Percentiles rank a stretch among this genome's conserved stretches.
These are phyloP conservation scores for Huiozyma naganishii DNA, from an alignment of 805 yeast genomes.

Conservation along the genomic window DNA sequence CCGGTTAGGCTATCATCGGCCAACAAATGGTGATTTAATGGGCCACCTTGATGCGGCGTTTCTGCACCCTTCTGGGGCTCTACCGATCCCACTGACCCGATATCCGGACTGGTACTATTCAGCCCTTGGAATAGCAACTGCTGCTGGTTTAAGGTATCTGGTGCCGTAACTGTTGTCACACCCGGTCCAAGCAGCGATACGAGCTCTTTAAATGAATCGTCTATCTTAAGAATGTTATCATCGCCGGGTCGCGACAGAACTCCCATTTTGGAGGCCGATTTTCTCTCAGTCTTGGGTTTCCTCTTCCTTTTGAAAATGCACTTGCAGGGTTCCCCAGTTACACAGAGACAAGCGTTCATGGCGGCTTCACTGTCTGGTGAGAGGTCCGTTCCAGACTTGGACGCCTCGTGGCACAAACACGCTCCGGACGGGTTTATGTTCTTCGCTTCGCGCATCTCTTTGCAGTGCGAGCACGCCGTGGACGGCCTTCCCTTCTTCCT, in stretches of 20 bases:
- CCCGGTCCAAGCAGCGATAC: too few relatives aligned
- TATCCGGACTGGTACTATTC: neutral
- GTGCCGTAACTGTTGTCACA: too few relatives aligned
- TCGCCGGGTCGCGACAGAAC: too few relatives aligned
- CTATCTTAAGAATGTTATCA: too few relatives aligned
- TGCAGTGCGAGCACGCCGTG: slow-evolving; percentile 80
- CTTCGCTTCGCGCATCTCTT: slow-evolving; percentile 57
- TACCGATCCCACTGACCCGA: too few relatives aligned
- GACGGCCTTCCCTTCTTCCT: slow-evolving; percentile 95
- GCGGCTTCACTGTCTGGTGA: slow-evolving; percentile 1
- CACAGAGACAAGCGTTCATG: slow-evolving; percentile 1
- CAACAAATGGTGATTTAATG: too few relatives aligned
- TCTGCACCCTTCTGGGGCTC: too few relatives aligned
- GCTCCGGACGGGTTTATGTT: slow-evolving; percentile 42
- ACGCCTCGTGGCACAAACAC: slow-evolving; percentile 6
- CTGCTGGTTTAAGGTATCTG: too few relatives aligned
- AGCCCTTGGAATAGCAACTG: neutral
- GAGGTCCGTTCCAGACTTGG: neutral
- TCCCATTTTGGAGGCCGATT: neutral
- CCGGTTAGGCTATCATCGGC: too few relatives aligned
- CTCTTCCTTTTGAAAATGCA: slow-evolving; percentile 7
- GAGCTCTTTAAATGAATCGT: too few relatives aligned
- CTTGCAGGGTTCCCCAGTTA: slow-evolving; percentile 6
- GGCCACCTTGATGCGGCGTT: too few relatives aligned
- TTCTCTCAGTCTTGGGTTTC: neutral